Evolutionary conservation across 352 stramenopile genomes (phyloP).

Genomic region (Blastocystis sp.): DNA sequence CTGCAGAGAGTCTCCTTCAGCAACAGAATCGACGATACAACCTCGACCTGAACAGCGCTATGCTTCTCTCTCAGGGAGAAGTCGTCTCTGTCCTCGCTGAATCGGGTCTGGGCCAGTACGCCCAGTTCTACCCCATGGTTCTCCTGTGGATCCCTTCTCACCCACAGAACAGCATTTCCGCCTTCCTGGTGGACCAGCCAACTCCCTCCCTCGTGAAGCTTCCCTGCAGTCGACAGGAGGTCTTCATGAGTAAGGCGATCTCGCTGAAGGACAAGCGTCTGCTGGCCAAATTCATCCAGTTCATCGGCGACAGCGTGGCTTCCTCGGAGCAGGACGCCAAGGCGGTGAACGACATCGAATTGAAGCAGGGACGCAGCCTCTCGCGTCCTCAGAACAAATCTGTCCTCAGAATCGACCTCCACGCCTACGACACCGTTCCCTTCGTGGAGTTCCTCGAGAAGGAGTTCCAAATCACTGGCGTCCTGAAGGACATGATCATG

Average conservation of each 20-base stretch:
- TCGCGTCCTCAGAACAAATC: slow-evolving; percentile 49
- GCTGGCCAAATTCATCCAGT: slow-evolving; percentile 51
- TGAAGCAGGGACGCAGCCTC: slow-evolving; percentile 38
- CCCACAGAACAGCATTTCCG: slow-evolving; percentile 17
- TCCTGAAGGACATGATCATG: slow-evolving; percentile 52
- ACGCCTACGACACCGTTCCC: background rate
- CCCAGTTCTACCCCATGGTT: slow-evolving; percentile 37
- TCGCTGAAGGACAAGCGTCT: slow-evolving; percentile 53
- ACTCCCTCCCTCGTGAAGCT: background rate
- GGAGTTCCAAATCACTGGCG: slow-evolving; percentile 45
- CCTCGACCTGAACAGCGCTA: slow-evolving; percentile 26
- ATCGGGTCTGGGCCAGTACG: slow-evolving; percentile 23
- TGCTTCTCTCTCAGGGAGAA: slow-evolving; percentile 30
- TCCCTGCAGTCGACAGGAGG: slow-evolving; percentile 40
- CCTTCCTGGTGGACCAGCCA: background rate
- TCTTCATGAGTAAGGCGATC: slow-evolving; percentile 40
- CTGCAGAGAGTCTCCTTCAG: background rate
- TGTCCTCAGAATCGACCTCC: background rate
- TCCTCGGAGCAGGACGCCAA: background rate
- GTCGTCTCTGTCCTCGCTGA: slow-evolving; percentile 20
- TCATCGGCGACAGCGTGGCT: background rate
- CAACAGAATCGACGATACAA: slow-evolving; percentile 49
- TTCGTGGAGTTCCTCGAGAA: slow-evolving; percentile 46
- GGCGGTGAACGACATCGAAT: slow-evolving; percentile 36
- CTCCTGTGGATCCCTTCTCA: background rate